phyloP scores from a whole-genome alignment of 805 yeast genomes.

The Isabelozyma gotoi region DNA sequence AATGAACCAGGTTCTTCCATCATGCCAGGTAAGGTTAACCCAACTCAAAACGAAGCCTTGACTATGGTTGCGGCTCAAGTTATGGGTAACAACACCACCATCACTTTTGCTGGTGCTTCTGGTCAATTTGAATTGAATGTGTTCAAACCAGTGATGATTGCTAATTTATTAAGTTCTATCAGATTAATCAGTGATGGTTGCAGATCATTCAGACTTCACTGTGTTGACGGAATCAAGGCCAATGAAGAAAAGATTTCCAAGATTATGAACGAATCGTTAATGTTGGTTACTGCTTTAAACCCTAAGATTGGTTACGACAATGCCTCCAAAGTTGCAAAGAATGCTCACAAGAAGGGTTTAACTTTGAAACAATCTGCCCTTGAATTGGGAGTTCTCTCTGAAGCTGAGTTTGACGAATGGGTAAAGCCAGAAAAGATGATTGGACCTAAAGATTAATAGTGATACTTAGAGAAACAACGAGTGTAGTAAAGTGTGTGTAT shows the following conservation, averaged over 20 bases:
- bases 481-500: no score
- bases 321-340: conserved; percentile 41
- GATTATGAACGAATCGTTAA: conserved; percentile 37
- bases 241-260: conserved; percentile 35
- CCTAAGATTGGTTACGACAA: conserved; percentile 41
- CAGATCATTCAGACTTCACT: conserved; percentile 33
- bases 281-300: conserved; percentile 42
- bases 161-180: conserved; percentile 34
- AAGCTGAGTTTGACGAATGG: conserved; percentile 38
- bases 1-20: conserved; percentile 43
- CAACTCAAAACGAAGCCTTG: conserved; percentile 41
- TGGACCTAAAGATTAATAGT: conserved; percentile 33
- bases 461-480: no score
- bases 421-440: conserved; percentile 41
- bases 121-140: conserved; percentile 42
- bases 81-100: conserved; percentile 39
- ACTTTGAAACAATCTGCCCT: conserved; percentile 38
- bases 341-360: conserved; percentile 40
- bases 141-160: conserved; percentile 39
- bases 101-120: conserved; percentile 39
- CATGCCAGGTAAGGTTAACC: conserved; percentile 44
- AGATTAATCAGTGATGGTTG: conserved; percentile 35
- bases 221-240: conserved; percentile 39
- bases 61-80: conserved; percentile 42
- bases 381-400: conserved; percentile 33